Evolutionary conservation across 176 grass and related monocot species (phyloP).

Genomic region (Ampelocalamus luodianensis): DNA sequence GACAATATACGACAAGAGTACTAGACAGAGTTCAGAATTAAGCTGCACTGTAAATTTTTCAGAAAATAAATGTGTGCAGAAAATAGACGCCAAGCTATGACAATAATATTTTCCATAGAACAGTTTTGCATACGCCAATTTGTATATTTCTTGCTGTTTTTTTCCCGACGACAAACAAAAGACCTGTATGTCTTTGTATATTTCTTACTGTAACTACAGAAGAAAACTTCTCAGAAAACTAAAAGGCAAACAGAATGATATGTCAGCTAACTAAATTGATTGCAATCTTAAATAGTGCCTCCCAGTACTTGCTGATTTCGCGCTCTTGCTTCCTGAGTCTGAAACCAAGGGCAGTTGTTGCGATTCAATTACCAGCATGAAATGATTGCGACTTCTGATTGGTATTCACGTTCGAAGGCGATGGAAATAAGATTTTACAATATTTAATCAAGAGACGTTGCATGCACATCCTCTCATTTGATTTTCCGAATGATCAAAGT

Average conservation of each 20-base stretch:
- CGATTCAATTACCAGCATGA: background rate
- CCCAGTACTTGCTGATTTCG: conserved; percentile 1
- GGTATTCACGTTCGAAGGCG: background rate
- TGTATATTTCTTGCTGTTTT: background rate
- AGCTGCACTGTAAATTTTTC: background rate
- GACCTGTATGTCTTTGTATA: background rate
- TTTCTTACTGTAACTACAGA: background rate
- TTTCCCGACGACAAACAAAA: background rate
- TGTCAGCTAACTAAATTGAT: background rate
- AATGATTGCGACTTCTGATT: background rate
- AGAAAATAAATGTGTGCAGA: background rate
- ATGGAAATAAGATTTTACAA: background rate
- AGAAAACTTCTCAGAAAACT: background rate
- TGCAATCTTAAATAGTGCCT: background rate
- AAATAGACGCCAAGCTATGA: background rate
- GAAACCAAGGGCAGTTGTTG: background rate
- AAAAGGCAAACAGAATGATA: background rate
- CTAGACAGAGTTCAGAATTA: background rate
- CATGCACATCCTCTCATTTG: background rate
- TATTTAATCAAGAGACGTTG: background rate
- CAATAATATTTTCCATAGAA: background rate
- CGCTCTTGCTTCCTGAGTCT: background rate
- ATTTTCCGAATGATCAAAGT: background rate
- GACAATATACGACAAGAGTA: background rate
- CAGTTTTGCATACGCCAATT: background rate